Evolutionary conservation across 192 early-diverging fungal genomes (phyloP).

Genomic region (Gigaspora rosea): DNA sequence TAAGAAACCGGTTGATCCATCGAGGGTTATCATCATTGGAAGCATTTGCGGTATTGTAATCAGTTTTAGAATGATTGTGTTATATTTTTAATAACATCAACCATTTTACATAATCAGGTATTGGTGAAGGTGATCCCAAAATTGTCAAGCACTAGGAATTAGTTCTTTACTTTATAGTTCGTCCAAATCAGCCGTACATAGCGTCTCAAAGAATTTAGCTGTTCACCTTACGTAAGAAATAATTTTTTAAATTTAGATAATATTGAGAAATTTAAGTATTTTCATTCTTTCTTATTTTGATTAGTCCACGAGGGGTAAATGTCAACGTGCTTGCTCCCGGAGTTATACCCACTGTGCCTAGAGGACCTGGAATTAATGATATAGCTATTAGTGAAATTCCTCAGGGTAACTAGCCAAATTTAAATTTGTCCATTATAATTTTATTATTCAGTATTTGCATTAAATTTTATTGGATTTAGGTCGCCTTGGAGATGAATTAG

Average conservation of each 20-base stretch:
- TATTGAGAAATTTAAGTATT: neutral
- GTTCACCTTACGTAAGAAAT: slow-evolving; percentile 45
- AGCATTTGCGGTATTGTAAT: slow-evolving; percentile 58
- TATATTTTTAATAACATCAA: neutral
- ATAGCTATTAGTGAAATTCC: neutral
- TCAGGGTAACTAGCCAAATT: neutral
- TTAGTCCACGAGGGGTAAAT: slow-evolving; percentile 54
- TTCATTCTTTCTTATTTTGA: neutral
- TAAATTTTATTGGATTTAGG: neutral
- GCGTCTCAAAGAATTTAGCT: slow-evolving; percentile 68
- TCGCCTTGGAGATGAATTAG: slow-evolving; percentile 8
- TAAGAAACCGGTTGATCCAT: slow-evolving; percentile 51
- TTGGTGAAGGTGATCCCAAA: neutral
- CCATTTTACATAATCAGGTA: neutral
- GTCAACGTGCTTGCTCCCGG: slow-evolving; percentile 74
- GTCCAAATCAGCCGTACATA: slow-evolving; percentile 77
- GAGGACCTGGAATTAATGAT: neutral
- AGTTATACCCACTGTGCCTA: slow-evolving; percentile 52
- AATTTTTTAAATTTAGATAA: neutral
- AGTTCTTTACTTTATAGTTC: slow-evolving; percentile 73
- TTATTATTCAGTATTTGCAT: neutral
- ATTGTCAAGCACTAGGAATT: neutral
- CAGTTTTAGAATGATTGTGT: no score
- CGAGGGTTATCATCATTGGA: slow-evolving; percentile 84
- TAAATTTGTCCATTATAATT: neutral